A percentile compares a stretch with the other conserved stretches of the same genome.
Evolutionary conservation across 2,329 filamentous ascomycete species (phyloP).

Genomic region (Daldinia sp.): DNA sequence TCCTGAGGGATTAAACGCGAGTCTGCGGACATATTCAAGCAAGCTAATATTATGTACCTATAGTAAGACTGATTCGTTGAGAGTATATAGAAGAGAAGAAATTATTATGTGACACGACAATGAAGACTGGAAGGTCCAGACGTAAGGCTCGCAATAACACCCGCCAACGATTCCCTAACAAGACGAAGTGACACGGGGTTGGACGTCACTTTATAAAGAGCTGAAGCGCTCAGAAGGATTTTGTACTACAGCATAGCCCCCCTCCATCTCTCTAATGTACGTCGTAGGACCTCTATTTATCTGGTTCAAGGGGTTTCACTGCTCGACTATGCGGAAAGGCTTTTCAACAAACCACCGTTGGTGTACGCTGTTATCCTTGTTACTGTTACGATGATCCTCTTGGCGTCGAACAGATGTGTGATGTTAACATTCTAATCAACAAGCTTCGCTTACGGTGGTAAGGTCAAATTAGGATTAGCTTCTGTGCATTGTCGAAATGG

Average conservation of each 20-base stretch:
- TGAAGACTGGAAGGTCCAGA: not conserved
- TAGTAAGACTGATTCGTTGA: not conserved
- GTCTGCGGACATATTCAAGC: conserved; percentile 14
- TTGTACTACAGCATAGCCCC: not conserved
- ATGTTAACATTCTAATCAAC: not conserved
- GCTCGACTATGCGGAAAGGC: not conserved
- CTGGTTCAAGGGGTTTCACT: not conserved
- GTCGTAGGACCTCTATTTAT: not conserved
- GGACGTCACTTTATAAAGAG: not conserved
- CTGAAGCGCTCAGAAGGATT: not conserved
- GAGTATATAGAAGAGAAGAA: not conserved
- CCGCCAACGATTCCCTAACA: not conserved
- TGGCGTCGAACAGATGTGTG: not conserved
- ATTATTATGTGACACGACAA: not conserved
- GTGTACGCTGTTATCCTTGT: not conserved
- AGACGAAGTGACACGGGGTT: not conserved
- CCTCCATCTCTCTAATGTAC: not conserved
- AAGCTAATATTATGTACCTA: too few species aligned
- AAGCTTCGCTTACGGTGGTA: not conserved
- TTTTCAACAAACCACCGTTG: not conserved
- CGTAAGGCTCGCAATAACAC: not conserved
- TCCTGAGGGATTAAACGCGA: conserved; percentile 27
- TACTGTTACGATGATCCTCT: not conserved
- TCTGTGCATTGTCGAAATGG: conserved; percentile 2
- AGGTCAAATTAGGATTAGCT: not conserved